Evolutionary conservation across 345 rosid genomes (phyloP).

Genomic region (Salix purpurea): DNA sequence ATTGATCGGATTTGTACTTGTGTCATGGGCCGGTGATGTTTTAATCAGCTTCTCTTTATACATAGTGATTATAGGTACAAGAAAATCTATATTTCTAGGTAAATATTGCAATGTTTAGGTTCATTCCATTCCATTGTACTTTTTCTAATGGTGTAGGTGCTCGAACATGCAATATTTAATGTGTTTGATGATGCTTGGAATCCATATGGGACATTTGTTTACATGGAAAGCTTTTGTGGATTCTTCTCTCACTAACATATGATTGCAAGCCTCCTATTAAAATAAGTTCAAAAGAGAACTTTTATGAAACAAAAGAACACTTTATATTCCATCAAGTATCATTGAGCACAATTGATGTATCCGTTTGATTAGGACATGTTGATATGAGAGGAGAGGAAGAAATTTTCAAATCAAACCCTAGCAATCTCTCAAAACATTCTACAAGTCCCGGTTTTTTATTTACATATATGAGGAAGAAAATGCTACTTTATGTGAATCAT

Average conservation of each 20-base stretch:
- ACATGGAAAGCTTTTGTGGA: conserved; percentile 16
- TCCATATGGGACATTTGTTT: background rate
- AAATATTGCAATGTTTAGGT: background rate
- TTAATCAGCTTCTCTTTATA: too few species aligned
- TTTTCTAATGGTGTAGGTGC: background rate
- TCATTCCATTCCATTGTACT: background rate
- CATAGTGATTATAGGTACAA: background rate
- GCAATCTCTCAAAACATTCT: conserved; percentile 2
- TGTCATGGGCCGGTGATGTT: background rate
- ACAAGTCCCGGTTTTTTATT: background rate
- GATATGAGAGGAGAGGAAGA: background rate
- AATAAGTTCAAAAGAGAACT: conserved; percentile 45
- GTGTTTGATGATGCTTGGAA: background rate
- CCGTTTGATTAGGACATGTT: conserved; percentile 38
- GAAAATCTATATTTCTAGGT: background rate
- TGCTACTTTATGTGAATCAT: background rate
- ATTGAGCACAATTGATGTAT: conserved; percentile 34
- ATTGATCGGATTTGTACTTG: background rate
- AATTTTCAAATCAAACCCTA: background rate
- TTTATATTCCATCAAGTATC: conserved; percentile 37
- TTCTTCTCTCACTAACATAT: conserved; percentile 15
- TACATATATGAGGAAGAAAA: background rate
- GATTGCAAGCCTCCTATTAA: conserved; percentile 28
- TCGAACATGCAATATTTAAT: background rate
- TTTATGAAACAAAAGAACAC: conserved; percentile 29